Evolutionary conservation across 106 monocot genomes (phyloP).

Genomic region (Phalaenopsis equestris): DNA sequence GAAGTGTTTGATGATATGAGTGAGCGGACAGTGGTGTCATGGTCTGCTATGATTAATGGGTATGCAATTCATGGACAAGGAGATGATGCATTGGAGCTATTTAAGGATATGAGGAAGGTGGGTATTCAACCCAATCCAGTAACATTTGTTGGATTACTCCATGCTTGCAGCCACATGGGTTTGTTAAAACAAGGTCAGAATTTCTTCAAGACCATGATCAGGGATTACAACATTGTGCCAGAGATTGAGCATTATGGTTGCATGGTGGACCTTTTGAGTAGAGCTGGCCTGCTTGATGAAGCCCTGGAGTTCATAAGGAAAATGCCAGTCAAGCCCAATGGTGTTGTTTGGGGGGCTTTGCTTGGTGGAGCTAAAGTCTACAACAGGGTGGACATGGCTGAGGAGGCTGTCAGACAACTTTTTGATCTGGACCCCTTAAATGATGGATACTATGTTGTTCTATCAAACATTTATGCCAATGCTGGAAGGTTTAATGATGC

Average conservation of each 20-base stretch:
- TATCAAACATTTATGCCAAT: slow-evolving; percentile 71
- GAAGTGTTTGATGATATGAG: slow-evolving; percentile 39
- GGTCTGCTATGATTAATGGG: slow-evolving; percentile 59
- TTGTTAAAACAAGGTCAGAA: slow-evolving; percentile 39
- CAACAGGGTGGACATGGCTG: slow-evolving; percentile 43
- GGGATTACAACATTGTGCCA: slow-evolving; percentile 34
- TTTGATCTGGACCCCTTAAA: slow-evolving; percentile 42
- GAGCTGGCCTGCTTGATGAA: slow-evolving; percentile 49
- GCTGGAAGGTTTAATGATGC: slow-evolving; percentile 41
- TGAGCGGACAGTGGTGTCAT: slow-evolving; percentile 31
- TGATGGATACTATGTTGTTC: slow-evolving; percentile 61
- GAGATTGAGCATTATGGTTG: slow-evolving; percentile 76
- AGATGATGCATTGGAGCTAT: slow-evolving; percentile 44
- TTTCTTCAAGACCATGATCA: slow-evolving; percentile 32
- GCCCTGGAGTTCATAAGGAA: slow-evolving; percentile 39
- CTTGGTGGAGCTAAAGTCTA: slow-evolving; percentile 59
- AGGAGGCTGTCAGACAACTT: slow-evolving; percentile 41
- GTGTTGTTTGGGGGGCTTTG: slow-evolving; percentile 62
- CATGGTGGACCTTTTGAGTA: slow-evolving; percentile 70
- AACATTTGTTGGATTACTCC: slow-evolving; percentile 61
- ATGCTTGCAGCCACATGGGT: slow-evolving; percentile 69
- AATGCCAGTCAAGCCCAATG: slow-evolving; percentile 53
- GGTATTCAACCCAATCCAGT: slow-evolving; percentile 43
- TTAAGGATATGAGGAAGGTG: slow-evolving; percentile 25
- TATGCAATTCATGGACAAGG: slow-evolving; percentile 52